phyloP scores from a whole-genome alignment of 2,329 filamentous ascomycete genomes.

The Monosporascus sp. region DNA sequence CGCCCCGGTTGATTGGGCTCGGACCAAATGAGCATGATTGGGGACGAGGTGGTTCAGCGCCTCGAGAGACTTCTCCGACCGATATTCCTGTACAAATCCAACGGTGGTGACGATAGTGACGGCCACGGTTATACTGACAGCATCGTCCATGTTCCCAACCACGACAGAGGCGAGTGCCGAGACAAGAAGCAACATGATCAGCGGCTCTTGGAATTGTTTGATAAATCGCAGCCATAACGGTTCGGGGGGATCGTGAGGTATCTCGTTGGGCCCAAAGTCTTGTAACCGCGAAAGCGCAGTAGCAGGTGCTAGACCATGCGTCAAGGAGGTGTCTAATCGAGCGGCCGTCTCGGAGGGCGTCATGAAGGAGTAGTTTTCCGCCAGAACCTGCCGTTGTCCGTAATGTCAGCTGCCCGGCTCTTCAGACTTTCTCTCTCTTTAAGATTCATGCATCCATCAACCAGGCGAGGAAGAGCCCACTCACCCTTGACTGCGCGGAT shows the following conservation, averaged over 20 bases:
- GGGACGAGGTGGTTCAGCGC: slow-evolving; percentile 90
- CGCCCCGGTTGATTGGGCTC: slow-evolving; percentile 43
- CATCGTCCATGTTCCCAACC: slow-evolving; percentile 91
- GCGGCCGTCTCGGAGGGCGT: slow-evolving; percentile 74
- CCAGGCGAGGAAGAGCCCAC: slow-evolving; percentile 11
- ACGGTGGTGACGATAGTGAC: slow-evolving; percentile 97
- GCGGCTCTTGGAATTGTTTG: slow-evolving; percentile 93
- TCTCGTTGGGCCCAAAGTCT: slow-evolving; percentile 85
- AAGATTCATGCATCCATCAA: not conserved
- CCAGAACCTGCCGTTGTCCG: slow-evolving; percentile 39
- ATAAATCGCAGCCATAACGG: slow-evolving; percentile 92
- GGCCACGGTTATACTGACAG: slow-evolving; percentile 89
- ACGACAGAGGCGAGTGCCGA: slow-evolving; percentile 86
- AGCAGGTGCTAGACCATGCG: slow-evolving; percentile 71
- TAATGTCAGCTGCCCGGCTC: not conserved
- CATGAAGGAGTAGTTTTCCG: slow-evolving; percentile 61
- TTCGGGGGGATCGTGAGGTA: slow-evolving; percentile 89
- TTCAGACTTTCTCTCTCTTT: too few species aligned
- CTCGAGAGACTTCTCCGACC: slow-evolving; percentile 95
- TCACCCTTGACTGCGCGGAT: slow-evolving; percentile 52
- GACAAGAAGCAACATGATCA: slow-evolving; percentile 86
- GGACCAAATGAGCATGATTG: slow-evolving; percentile 92
- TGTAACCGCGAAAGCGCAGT: slow-evolving; percentile 77
- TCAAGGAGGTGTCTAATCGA: slow-evolving; percentile 76
- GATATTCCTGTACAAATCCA: slow-evolving; percentile 94